These are phyloP conservation scores for Triticum turgidum DNA, from an alignment of 176 grass and related monocot genomes.

Conservation along the genomic window DNA sequence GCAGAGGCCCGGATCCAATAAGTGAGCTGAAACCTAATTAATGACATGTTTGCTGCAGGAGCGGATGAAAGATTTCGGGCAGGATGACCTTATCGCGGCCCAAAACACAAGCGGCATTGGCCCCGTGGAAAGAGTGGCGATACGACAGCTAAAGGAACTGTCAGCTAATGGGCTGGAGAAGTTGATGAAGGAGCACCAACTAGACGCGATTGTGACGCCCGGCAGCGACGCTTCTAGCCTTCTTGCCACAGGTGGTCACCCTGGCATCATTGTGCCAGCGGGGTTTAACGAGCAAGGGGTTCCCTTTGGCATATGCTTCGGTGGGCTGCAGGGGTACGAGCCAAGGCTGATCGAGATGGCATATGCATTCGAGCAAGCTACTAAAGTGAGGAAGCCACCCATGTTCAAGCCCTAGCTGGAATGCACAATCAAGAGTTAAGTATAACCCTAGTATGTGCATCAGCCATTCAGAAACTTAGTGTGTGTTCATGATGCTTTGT, in stretches of 20 bases:
- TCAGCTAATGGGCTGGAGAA: constrained; percentile 38
- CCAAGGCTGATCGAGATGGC: constrained; percentile 58
- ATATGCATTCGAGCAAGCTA: constrained; percentile 59
- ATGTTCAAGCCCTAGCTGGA: background rate
- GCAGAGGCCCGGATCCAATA: too few species aligned
- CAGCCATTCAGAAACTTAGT: too few species aligned
- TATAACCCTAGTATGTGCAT: too few species aligned
- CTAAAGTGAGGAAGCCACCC: constrained; percentile 42
- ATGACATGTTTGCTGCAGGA: too few species aligned
- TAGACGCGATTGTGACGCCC: constrained; percentile 48
- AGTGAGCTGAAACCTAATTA: too few species aligned
- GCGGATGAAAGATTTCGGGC: constrained; percentile 12
- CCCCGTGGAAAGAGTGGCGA: constrained; percentile 5
- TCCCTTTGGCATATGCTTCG: constrained; percentile 53
- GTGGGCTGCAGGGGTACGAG: constrained; percentile 54
- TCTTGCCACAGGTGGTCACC: constrained; percentile 43
- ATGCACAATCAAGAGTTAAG: background rate
- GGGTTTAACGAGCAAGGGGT: constrained; percentile 34
- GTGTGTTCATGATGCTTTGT: too few species aligned
- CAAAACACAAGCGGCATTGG: constrained; percentile 46
- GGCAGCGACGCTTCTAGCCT: background rate
- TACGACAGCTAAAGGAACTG: constrained; percentile 21
- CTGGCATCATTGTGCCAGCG: constrained; percentile 49
- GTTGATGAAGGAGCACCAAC: constrained; percentile 30
- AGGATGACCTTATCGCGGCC: constrained; percentile 5